A percentile compares a stretch with the other conserved stretches of the same genome.
Conservation (phyloP, 305 asterid genomes). For the Fraxinus xanthoxyloides region DNA sequence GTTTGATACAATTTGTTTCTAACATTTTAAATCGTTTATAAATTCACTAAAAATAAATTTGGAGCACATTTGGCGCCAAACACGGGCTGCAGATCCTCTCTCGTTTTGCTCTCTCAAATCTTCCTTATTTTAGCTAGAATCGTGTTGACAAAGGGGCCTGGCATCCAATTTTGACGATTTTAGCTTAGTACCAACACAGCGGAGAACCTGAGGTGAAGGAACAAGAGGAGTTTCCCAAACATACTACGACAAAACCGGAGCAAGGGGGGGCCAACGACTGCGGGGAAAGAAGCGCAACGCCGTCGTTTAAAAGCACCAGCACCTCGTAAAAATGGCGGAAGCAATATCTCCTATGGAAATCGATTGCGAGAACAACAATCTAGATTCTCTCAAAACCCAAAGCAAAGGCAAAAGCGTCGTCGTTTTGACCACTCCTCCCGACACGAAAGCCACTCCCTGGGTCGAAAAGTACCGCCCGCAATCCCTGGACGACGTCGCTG, state of each 20-base stretch:
- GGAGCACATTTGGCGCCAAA: neutral
- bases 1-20: neutral
- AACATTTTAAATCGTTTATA: neutral
- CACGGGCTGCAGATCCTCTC: neutral
- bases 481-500: constrained; percentile 92
- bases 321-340: constrained; percentile 54
- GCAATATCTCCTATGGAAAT: constrained; percentile 64
- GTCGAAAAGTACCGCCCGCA: constrained; percentile 97
- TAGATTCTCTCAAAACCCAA: constrained; percentile 20
- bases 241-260: neutral
- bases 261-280: constrained; percentile 10
- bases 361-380: constrained; percentile 49
- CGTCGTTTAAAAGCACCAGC: constrained; percentile 15
- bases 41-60: neutral
- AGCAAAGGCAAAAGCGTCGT: constrained; percentile 63
- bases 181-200: neutral
- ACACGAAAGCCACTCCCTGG: constrained; percentile 82
- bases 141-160: neutral
- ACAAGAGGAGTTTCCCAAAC: neutral
- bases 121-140: neutral
- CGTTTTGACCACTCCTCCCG: constrained; percentile 38
- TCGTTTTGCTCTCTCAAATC: neutral
- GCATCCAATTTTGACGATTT: neutral
- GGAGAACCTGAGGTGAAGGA: neutral
- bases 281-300: constrained; percentile 10